Percentiles rank a stretch among this genome's conserved stretches.
phyloP scores from a whole-genome alignment of 176 grass and related monocot genomes.

The Melocanna baccifera region DNA sequence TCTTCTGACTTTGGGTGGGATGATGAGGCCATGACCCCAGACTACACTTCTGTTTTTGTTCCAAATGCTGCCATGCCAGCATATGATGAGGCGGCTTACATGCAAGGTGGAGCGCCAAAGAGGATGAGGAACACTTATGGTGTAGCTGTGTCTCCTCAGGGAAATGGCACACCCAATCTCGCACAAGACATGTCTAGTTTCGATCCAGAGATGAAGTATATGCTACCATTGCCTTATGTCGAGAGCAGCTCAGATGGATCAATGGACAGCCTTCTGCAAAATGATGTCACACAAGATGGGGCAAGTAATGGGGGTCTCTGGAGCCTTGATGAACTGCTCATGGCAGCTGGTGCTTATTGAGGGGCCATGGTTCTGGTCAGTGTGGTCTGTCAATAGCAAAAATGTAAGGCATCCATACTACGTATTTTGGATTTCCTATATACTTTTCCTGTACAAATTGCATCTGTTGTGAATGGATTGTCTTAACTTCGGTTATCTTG shows the following conservation, averaged over 20 bases:
- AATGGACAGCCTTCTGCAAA: conserved; percentile 46
- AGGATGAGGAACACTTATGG: conserved; percentile 54
- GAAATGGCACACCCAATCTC: conserved; percentile 22
- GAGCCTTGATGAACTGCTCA: conserved; percentile 63
- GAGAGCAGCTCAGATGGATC: conserved; percentile 52
- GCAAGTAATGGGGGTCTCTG: conserved; percentile 39
- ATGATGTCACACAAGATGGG: conserved; percentile 11
- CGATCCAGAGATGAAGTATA: conserved; percentile 51
- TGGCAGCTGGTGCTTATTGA: conserved; percentile 54
- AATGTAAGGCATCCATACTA: conserved; percentile 14
- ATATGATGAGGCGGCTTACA: conserved; percentile 23
- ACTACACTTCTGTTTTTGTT: conserved; percentile 43
- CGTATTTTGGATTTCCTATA: not conserved
- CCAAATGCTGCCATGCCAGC: conserved; percentile 20
- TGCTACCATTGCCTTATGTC: conserved; percentile 27
- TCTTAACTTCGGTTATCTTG: not conserved
- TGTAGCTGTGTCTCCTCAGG: conserved; percentile 39
- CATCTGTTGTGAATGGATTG: not conserved
- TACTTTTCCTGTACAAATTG: not conserved
- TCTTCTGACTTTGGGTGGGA: conserved; percentile 53
- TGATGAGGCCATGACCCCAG: conserved; percentile 39
- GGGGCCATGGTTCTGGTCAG: not conserved
- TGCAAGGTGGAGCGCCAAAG: conserved; percentile 38
- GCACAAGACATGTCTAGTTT: conserved; percentile 37
- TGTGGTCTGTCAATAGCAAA: conserved; percentile 1